Evolutionary conservation across 176 grass and related monocot species (phyloP).

Genomic region (Olyra latifolia): DNA sequence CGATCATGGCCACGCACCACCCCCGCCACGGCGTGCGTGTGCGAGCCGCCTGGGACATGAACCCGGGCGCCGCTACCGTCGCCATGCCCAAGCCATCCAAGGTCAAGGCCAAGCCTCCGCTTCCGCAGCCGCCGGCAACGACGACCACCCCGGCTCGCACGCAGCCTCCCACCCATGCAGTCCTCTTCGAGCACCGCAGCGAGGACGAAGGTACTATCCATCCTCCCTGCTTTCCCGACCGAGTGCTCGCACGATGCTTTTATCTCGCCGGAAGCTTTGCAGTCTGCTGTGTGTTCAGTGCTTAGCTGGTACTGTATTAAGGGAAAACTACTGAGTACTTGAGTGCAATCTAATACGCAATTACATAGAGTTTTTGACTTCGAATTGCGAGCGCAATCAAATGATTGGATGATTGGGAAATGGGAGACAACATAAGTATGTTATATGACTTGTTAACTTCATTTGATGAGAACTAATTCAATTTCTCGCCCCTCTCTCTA

Average conservation of each 20-base stretch:
- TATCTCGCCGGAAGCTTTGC: not conserved
- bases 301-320: not conserved
- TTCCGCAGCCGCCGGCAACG: not conserved
- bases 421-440: not conserved
- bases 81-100: conserved; percentile 43
- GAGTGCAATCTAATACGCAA: not conserved
- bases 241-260: not conserved
- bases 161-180: conserved; percentile 35
- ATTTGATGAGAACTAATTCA: not conserved
- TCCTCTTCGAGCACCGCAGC: conserved; percentile 51
- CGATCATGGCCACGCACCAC: conserved; percentile 26
- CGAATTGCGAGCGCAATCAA: not conserved
- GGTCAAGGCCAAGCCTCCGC: conserved; percentile 27
- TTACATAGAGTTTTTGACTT: not conserved
- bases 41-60: conserved; percentile 58
- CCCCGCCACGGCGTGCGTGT: conserved; percentile 18
- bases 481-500: not conserved
- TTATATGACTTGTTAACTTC: not conserved
- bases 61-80: conserved; percentile 35
- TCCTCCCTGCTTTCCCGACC: not conserved
- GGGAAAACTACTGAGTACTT: not conserved
- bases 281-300: not conserved
- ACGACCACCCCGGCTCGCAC: conserved; percentile 1
- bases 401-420: not conserved
- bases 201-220: conserved; percentile 40